phyloP scores from a whole-genome alignment of 2,329 filamentous ascomycete species.

The Ascochyta pisi region DNA sequence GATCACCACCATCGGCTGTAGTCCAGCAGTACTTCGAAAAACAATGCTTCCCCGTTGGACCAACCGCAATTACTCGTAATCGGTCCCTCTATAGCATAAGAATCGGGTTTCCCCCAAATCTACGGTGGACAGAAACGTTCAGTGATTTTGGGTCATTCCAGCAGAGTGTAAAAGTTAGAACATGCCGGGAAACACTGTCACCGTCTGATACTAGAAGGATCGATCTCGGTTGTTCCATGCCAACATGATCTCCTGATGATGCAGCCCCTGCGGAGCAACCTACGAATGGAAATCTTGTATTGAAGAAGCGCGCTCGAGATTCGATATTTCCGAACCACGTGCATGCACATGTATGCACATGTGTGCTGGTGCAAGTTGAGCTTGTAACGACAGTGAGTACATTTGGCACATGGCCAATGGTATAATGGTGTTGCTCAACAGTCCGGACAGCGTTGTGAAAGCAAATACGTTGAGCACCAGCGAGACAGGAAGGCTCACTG shows the following conservation, averaged over 20 bases:
- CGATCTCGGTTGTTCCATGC: neutral
- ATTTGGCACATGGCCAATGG: neutral
- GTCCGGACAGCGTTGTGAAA: neutral
- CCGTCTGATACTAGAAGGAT: neutral
- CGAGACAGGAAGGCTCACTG: neutral
- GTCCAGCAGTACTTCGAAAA: neutral
- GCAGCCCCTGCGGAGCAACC: neutral
- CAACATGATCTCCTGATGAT: neutral
- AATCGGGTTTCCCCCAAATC: too few species aligned
- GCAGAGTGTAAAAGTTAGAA: too few species aligned
- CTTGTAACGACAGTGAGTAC: neutral
- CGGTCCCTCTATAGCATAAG: too few species aligned
- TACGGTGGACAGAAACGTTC: too few species aligned
- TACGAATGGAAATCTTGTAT: constrained; percentile 2
- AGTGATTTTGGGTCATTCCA: too few species aligned
- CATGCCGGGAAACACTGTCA: neutral
- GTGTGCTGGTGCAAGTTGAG: constrained; percentile 2
- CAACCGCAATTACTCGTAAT: too few species aligned
- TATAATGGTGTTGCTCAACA: neutral
- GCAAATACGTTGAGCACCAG: neutral
- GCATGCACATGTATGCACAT: neutral
- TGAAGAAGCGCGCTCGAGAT: neutral
- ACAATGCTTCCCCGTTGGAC: neutral
- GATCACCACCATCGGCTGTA: neutral
- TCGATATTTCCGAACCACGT: constrained; percentile 6